These are phyloP conservation scores for Eucalyptus regnans DNA, from an alignment of 345 rosid species.

Conservation along the genomic window DNA sequence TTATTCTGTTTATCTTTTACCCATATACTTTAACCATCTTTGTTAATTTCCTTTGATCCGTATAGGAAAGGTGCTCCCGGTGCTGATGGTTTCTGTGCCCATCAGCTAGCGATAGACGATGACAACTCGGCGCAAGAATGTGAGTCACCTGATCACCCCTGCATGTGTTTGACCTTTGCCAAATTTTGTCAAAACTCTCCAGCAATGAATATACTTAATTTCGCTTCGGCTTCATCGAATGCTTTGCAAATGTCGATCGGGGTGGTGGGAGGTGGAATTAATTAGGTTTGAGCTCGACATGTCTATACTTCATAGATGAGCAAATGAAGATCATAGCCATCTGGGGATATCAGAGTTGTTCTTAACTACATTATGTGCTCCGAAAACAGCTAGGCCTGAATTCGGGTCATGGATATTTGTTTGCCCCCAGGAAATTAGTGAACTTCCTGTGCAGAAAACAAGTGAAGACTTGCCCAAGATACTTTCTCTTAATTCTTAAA, in stretches of 20 bases:
- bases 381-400: too few species aligned
- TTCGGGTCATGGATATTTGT: neutral
- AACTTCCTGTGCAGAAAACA: neutral
- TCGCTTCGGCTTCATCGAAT: too few species aligned
- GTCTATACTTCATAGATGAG: neutral
- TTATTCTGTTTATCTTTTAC: slow-evolving; percentile 5
- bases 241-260: too few species aligned
- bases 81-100: slow-evolving; percentile 11
- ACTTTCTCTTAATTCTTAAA: neutral
- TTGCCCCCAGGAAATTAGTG: neutral
- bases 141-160: too few species aligned
- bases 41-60: neutral
- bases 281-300: too few species aligned
- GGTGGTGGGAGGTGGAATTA: too few species aligned
- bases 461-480: neutral
- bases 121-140: neutral
- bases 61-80: neutral
- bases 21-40: neutral
- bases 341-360: neutral
- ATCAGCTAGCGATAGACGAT: neutral
- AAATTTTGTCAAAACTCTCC: fast-evolving
- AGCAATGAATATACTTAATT: too few species aligned
- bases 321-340: neutral
- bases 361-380: neutral
- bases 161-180: too few species aligned